phyloP scores from a whole-genome alignment of 2,329 filamentous ascomycete species.

The Microdochium nivale region DNA sequence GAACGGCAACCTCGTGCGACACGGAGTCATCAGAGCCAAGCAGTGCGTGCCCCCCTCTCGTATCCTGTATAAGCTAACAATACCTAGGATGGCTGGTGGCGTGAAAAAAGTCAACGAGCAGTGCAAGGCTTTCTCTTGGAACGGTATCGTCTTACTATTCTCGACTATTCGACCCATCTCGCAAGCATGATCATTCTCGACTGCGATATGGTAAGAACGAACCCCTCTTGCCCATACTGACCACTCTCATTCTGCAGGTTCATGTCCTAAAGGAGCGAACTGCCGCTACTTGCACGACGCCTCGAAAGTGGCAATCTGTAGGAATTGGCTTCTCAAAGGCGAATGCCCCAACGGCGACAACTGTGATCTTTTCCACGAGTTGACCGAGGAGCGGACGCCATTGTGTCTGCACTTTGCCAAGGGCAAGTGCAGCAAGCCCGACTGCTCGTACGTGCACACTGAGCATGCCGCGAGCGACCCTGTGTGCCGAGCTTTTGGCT shows the following conservation, averaged over 20 bases:
- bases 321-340: constrained; percentile 72
- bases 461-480: constrained; percentile 66
- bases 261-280: constrained; percentile 69
- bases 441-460: constrained; percentile 83
- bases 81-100: constrained; percentile 36
- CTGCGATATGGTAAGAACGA: constrained; percentile 30
- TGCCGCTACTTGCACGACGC: constrained; percentile 82
- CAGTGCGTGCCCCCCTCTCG: constrained; percentile 46
- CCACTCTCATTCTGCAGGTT: constrained; percentile 47
- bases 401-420: constrained; percentile 84
- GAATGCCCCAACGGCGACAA: constrained; percentile 66
- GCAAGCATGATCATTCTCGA: constrained; percentile 16
- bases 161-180: constrained; percentile 20
- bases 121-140: constrained; percentile 65
- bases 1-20: constrained; percentile 75
- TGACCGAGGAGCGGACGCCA: constrained; percentile 75
- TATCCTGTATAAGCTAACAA: constrained; percentile 26
- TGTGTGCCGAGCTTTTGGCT: constrained; percentile 78
- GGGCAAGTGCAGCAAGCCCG: constrained; percentile 78
- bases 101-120: constrained; percentile 63
- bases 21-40: constrained; percentile 66
- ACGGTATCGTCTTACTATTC: constrained; percentile 50
- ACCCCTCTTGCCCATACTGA: constrained; percentile 32
- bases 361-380: constrained; percentile 87
- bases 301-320: constrained; percentile 83